Evolutionary conservation across 768 basidiomycete genomes (phyloP), one percentile per base, ranked within the genome.

Genomic region (Mycena alexandri): DNA sequence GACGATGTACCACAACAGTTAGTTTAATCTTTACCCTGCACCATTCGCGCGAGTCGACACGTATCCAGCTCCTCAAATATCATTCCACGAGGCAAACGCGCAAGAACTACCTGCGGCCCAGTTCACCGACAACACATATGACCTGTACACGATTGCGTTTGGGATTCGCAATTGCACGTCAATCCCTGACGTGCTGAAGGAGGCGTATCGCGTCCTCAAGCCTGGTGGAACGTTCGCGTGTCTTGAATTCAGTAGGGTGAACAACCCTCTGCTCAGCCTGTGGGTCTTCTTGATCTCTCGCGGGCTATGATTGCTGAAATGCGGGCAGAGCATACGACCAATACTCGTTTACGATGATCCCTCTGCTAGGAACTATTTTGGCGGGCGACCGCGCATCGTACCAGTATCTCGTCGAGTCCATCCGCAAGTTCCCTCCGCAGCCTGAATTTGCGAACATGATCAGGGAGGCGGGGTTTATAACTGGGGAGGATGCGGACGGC

Each of bases 1-100:
- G 85, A 99, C 97, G 1, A 96, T 99, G 93, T 99, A 99, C 79
- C 93, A 99, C 79, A 94, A 93, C 74, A 97, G 97, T 98, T 73
- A 79, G 89, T 81, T 25, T 66, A 41, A 19, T 61, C 36, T 33
- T n/a, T 61, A n/a, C 36, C 19, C 22, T 65, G 29, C 58, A 63
- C 67, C 63, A 71, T 70, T 48, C 48, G 13, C 29, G 36, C 34
- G 38, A 38, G 51, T 19, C 34, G 29, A 61, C 42, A 14, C 21
- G 38, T 63, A 19, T 9, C 44, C 13, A 98, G 96, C 96, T 22
- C 93, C 95, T 16, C 96, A 98, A 80, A 88, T 99, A 68, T 88
- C 91, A 17, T 99, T 99, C 79, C 89, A 91, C 67, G 93, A 97
- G 75, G 93, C 91, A 41, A 98, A 99, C 75, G 98, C 98, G 4